These are phyloP conservation scores for Erucastrum elatum DNA, from an alignment of 345 rosid genomes.

Conservation along the genomic window DNA sequence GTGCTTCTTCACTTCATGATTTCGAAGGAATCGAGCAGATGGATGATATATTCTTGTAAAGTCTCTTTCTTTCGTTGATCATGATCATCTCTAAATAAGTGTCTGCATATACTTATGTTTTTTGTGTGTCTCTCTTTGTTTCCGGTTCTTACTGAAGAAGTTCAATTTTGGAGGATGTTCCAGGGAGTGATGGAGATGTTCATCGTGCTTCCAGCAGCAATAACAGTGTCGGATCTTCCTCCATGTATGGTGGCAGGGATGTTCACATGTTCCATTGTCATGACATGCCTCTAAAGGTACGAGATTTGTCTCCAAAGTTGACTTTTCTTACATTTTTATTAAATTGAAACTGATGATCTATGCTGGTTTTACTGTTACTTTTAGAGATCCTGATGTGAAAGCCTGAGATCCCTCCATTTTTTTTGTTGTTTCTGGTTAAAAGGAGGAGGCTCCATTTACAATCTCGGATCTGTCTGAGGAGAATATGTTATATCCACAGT, in stretches of 20 bases:
- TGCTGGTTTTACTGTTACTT: not conserved
- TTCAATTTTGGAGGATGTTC: constrained; percentile 44
- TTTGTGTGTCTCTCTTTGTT: constrained; percentile 11
- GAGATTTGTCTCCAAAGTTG: not conserved
- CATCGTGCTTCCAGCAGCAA: constrained; percentile 26
- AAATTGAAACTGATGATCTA: not conserved
- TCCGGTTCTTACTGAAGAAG: constrained; percentile 32
- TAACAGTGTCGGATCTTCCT: constrained; percentile 32
- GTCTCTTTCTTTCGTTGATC: constrained; percentile 15
- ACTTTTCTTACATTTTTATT: not conserved
- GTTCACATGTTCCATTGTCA: constrained; percentile 34
- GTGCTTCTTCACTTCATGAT: constrained; percentile 44
- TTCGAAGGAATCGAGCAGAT: constrained; percentile 53
- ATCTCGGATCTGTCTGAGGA: constrained; percentile 38
- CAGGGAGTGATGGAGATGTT: constrained; percentile 37
- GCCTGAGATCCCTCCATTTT: not conserved
- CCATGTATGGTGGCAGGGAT: constrained; percentile 33
- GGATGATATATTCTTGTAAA: constrained; percentile 81
- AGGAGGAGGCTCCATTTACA: constrained; percentile 34
- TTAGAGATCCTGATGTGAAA: not conserved
- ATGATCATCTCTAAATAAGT: not conserved
- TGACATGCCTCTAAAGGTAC: constrained; percentile 37
- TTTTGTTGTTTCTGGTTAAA: constrained; percentile 9
- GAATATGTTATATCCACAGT: constrained; percentile 19
- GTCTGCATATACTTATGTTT: constrained; percentile 20